Base-by-base conservation (phyloP, 352 stramenopile species). In the Achlya hypogyna region DNA sequence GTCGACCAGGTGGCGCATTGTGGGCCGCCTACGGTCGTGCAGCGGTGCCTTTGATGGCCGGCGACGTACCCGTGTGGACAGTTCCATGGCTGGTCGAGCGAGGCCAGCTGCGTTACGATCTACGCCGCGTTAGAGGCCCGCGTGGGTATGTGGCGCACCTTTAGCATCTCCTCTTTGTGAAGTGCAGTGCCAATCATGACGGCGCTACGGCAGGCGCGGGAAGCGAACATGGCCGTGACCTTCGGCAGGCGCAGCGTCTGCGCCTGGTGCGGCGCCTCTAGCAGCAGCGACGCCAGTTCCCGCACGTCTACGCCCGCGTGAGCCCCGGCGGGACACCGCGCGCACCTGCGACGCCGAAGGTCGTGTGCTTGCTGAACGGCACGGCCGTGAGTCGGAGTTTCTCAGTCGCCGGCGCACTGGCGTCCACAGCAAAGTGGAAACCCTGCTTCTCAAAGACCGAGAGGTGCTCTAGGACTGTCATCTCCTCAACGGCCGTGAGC, bases 141-240 rank as follows among this genome's bases (percentile, higher is more conserved):
- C 65, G 34, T 23, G 29, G 38, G 45, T 45, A 27, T 62, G n/a
- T 6, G n/a, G 31, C 63, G 22, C 51, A 98, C 82, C 59, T 85
- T 86, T 47, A 86, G 75, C 95, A 98, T 98, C 59, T 98, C 87
- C 25, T 91, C 85, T 53, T 84, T 78, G 59, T 89, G 90, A 31
- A 99, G 74, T 42, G 91, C 86, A 18, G 86, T 98, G 9, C 96
- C 96, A 71, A 99, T 98, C 96, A 99, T 99, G 49, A 99, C 95
- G 43, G 90, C 96, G 49, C 74, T 87, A 51, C 96, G 86, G 68
- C 96, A 99, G 12, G 96, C 95, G 35, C 95, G 79, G 53, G 81
- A 98, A 20, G 96, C 96, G 80, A 98, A 98, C 93, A 99, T 98
- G 27, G 90, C 80, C 72, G 96, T 91, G 12, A 97, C 80, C 73